Conservation (phyloP, 768 basidiomycete species). For the Coprinopsis marcescibilis region DNA sequence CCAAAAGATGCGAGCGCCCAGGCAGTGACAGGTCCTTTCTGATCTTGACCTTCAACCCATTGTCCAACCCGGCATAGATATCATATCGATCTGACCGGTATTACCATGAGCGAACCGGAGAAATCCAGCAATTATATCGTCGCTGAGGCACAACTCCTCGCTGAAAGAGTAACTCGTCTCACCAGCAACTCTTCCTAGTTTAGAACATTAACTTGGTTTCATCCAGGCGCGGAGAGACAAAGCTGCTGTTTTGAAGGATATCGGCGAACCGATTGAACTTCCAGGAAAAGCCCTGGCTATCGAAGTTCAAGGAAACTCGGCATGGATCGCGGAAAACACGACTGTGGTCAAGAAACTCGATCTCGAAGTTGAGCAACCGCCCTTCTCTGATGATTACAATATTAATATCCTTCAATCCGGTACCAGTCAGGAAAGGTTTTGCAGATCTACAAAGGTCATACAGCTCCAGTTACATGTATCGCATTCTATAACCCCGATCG, state of each 20-base stretch:
- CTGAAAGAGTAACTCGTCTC: constrained; percentile 45
- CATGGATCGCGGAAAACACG: constrained; percentile 89
- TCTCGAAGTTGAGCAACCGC: constrained; percentile 55
- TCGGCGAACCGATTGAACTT: constrained; percentile 78
- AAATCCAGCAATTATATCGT: constrained; percentile 61
- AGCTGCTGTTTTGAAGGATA: constrained; percentile 57
- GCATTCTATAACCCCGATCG: constrained; percentile 54
- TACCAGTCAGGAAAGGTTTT: constrained; percentile 73
- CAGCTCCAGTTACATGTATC: constrained; percentile 82
- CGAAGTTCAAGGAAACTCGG: constrained; percentile 54
- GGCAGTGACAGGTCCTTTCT: no score
- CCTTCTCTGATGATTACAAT: neutral
- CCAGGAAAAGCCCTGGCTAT: constrained; percentile 71
- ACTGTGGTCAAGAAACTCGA: constrained; percentile 67
- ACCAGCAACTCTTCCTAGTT: constrained; percentile 3
- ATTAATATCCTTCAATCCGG: neutral
- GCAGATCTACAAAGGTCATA: constrained; percentile 77
- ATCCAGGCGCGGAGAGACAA: constrained; percentile 67
- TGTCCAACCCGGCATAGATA: neutral
- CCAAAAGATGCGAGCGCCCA: no score
- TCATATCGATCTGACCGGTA: neutral
- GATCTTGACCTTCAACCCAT: no score
- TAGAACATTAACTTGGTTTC: no score
- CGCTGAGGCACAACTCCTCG: constrained; percentile 63
- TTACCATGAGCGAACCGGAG: constrained; percentile 17